Evolutionary conservation across 2,329 filamentous ascomycete species (phyloP), one percentile per base, ranked within the genome.

Genomic region (Arthrobotrys sinensis): DNA sequence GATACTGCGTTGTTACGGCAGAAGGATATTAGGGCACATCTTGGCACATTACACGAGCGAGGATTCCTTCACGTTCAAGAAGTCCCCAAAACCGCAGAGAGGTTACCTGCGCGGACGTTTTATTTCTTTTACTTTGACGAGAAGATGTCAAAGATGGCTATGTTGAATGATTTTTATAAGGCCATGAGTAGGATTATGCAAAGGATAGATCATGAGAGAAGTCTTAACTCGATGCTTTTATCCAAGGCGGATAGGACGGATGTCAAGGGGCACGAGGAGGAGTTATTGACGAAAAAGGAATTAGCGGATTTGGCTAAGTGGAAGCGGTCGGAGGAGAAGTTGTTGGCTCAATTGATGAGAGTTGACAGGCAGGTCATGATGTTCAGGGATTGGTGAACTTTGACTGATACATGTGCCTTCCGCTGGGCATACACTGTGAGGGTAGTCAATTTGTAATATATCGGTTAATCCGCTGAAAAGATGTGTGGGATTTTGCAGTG

Each of bases 1-100:
- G 90, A 91, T 62, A 88, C 94, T 70, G 92, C 92, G 66, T 89
- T 99, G 78, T 91, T 97, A 86, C 91, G 92, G 72, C 93, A 95
- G 82, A 90, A 91, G 73, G 93, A 97, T 66, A 90, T 98, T 24
- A 93, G 96, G 55, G 90, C 91, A 73, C 92, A 94, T 79, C 91
- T 98, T 84, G 91, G 93, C 12, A 90, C 91, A 79, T 92, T 99
- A 88, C 93, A 97, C 81, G 91, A 93, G 83, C 90, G 90, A 16
- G 95, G 96, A 1, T 91, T 96, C 78, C 90, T 97, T 11, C 93
- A 98, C 81, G 90, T 97, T 4, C 96, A 99, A 84, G 96, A 99
- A 85, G 91, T 99, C 0, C 96, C 96, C 0, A 92, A 93, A 80
- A 95, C 98, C 82, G 91, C 91, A 80, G 91, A 91, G 79, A 91